Evolutionary conservation across 2,329 filamentous ascomycete genomes (phyloP).

Genomic region (Pseudocercospora musae): DNA sequence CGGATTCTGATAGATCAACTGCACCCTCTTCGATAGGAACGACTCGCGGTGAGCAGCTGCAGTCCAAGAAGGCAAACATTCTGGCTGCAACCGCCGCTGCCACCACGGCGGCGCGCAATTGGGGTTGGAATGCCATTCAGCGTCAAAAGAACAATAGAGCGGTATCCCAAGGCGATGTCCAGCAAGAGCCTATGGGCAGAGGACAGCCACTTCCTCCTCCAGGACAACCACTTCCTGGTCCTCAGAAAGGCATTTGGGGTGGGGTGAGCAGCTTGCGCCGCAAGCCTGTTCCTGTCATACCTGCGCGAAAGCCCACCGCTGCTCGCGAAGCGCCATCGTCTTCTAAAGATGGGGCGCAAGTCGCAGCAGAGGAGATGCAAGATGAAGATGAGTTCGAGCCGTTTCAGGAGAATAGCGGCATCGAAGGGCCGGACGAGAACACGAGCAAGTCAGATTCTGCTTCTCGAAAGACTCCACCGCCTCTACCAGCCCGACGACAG

Average conservation of each 20-base stretch:
- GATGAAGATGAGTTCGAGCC: conserved; percentile 21
- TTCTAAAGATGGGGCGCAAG: background rate
- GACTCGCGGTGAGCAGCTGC: conserved; percentile 4
- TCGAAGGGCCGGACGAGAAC: background rate
- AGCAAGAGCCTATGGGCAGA: conserved; percentile 68
- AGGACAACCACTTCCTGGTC: conserved; percentile 68
- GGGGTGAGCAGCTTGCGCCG: conserved; percentile 13
- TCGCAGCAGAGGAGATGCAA: background rate
- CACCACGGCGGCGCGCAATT: conserved; percentile 32
- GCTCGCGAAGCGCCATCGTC: background rate
- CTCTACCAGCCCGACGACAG: conserved; percentile 11
- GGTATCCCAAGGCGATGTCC: background rate
- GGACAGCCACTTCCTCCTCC: conserved; percentile 79
- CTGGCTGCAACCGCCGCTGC: conserved; percentile 34
- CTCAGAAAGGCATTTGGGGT: conserved; percentile 26
- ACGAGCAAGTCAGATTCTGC: background rate
- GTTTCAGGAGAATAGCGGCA: conserved; percentile 23
- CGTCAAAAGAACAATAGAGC: conserved; percentile 17
- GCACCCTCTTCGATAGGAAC: conserved; percentile 8
- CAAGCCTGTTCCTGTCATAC: conserved; percentile 16
- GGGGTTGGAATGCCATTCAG: conserved; percentile 33
- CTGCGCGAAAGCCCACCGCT: background rate
- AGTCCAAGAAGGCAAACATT: conserved; percentile 27
- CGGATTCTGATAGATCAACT: conserved; percentile 13
- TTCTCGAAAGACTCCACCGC: conserved; percentile 7